Evolutionary conservation across 2,329 filamentous ascomycete genomes (phyloP).

Genomic region (Calonectria ilicicola): DNA sequence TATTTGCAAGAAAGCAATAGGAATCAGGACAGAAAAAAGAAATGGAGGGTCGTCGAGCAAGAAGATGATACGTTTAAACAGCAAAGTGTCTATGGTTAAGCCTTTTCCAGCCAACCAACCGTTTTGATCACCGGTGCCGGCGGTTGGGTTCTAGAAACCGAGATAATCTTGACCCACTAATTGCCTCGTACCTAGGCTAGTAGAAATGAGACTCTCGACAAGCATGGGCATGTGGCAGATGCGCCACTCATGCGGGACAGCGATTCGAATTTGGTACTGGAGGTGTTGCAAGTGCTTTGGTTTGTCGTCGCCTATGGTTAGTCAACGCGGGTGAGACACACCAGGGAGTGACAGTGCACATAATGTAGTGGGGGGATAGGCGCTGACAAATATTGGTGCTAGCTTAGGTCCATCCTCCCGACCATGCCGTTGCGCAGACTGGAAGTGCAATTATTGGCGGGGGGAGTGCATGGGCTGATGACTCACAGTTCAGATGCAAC

Average conservation of each 20-base stretch:
- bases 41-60: neutral
- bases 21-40: neutral
- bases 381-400: slow-evolving; percentile 42
- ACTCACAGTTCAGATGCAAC: slow-evolving; percentile 26
- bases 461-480: neutral
- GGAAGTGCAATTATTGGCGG: slow-evolving; percentile 5
- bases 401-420: slow-evolving; percentile 32
- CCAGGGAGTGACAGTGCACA: neutral
- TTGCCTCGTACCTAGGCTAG: slow-evolving; percentile 6
- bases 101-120: neutral
- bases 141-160: slow-evolving; percentile 1
- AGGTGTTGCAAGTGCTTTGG: neutral
- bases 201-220: neutral
- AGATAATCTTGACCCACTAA: neutral
- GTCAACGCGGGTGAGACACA: neutral
- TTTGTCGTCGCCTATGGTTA: neutral
- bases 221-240: neutral
- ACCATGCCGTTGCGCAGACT: slow-evolving; percentile 18
- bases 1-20: neutral
- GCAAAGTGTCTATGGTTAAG: slow-evolving; percentile 1
- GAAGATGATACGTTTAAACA: neutral
- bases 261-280: neutral
- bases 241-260: slow-evolving; percentile 2
- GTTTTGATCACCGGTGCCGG: neutral
- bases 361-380: slow-evolving; percentile 16